Percentiles rank a stretch among this genome's conserved stretches.
These are phyloP conservation scores for Beauveria rudraprayagi DNA, from an alignment of 2,329 filamentous ascomycete genomes.

Conservation along the genomic window DNA sequence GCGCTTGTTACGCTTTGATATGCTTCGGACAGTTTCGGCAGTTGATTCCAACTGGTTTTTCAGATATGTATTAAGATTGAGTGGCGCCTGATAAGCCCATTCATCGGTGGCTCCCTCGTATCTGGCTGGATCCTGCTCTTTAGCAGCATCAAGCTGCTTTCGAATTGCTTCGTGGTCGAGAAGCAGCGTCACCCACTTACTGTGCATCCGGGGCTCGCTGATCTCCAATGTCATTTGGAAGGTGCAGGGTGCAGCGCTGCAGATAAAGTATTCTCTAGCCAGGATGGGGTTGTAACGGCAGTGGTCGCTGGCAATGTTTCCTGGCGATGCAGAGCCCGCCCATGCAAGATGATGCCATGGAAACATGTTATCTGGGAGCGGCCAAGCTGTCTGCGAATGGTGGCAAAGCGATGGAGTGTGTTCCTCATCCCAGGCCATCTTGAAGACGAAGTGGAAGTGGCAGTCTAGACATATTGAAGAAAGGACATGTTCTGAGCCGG, in stretches of 20 bases:
- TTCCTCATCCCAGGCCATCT: constrained; percentile 24
- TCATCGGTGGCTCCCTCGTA: constrained; percentile 36
- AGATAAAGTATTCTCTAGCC: constrained; percentile 31
- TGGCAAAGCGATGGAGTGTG: constrained; percentile 24
- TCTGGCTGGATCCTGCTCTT: constrained; percentile 38
- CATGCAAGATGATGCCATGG: constrained; percentile 33
- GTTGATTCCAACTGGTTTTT: constrained; percentile 37
- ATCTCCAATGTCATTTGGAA: constrained; percentile 40
- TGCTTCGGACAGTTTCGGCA: constrained; percentile 32
- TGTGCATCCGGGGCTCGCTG: constrained; percentile 38
- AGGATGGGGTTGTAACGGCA: constrained; percentile 32
- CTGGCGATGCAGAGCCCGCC: constrained; percentile 23
- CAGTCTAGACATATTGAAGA: constrained; percentile 34
- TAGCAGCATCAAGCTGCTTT: constrained; percentile 30
- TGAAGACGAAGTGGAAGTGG: constrained; percentile 35
- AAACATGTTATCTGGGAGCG: constrained; percentile 25
- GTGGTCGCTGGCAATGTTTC: constrained; percentile 17
- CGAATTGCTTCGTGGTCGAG: constrained; percentile 37
- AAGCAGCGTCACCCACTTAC: constrained; percentile 35
- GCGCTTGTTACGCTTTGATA: constrained; percentile 49
- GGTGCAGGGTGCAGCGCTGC: constrained; percentile 34
- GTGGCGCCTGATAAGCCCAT: constrained; percentile 32
- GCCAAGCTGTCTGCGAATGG: constrained; percentile 26
- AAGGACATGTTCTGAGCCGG: constrained; percentile 20
- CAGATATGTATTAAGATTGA: constrained; percentile 43